Conservation (phyloP, 768 basidiomycete genomes). For the Macrolepiota dolichaula region DNA sequence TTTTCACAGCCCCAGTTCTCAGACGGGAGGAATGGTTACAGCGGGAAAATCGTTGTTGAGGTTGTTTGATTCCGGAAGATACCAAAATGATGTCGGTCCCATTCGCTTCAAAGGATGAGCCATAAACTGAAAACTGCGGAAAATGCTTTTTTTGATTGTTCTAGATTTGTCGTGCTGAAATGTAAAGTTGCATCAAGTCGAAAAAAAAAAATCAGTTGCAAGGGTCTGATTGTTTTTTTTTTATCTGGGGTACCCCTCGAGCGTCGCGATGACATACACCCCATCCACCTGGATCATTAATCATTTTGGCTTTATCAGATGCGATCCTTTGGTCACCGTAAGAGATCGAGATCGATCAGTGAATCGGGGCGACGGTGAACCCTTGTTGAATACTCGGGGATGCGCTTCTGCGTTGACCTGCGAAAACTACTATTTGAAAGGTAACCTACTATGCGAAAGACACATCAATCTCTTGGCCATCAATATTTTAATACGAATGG, state of each 20-base stretch:
- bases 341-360: background rate
- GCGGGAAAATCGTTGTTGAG: conserved; percentile 47
- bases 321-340: background rate
- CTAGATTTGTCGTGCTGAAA: background rate
- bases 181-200: background rate
- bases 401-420: background rate
- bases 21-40: conserved; percentile 17
- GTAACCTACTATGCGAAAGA: background rate
- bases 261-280: background rate
- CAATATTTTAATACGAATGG: background rate
- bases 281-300: conserved; percentile 3
- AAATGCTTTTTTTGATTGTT: background rate
- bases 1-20: conserved; percentile 3
- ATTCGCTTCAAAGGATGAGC: background rate
- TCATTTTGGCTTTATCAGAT: background rate
- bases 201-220: background rate
- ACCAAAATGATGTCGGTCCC: background rate
- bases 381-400: background rate
- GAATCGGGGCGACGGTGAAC: background rate
- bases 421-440: background rate
- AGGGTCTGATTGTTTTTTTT: background rate
- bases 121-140: background rate
- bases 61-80: conserved; percentile 22
- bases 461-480: background rate
- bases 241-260: background rate